Percentiles rank a stretch among this genome's conserved stretches.
phyloP scores from a whole-genome alignment of 1,139 yeast genomes.

The Suhomyces terraborum region DNA sequence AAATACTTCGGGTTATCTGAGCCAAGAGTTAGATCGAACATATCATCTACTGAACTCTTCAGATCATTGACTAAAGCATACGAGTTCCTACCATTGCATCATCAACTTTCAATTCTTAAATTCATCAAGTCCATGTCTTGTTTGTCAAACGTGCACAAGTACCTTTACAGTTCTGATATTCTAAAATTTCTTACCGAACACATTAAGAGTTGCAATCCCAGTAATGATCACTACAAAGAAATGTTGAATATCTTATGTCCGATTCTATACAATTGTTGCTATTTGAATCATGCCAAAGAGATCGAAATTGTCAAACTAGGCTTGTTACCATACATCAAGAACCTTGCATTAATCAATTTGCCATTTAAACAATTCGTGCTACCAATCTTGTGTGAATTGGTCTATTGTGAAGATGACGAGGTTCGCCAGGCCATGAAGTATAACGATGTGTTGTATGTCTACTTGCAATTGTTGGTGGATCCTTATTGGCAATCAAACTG shows the following conservation, averaged over 20 bases:
- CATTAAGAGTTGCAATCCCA: constrained; percentile 33
- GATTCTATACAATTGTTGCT: constrained; percentile 56
- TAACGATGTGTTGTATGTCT: constrained; percentile 46
- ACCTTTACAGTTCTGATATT: constrained; percentile 44
- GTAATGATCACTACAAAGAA: constrained; percentile 39
- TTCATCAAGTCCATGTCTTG: constrained; percentile 48
- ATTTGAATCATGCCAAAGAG: constrained; percentile 55
- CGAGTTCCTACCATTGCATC: constrained; percentile 30
- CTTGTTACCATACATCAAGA: constrained; percentile 52
- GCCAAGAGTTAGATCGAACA: constrained; percentile 40
- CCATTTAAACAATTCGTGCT: constrained; percentile 63
- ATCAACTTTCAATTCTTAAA: constrained; percentile 43
- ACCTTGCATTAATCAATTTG: constrained; percentile 46
- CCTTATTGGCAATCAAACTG: constrained; percentile 75
- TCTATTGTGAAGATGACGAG: constrained; percentile 43
- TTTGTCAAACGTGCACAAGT: constrained; percentile 36
- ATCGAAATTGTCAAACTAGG: constrained; percentile 56
- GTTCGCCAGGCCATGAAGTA: constrained; percentile 43
- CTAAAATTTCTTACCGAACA: constrained; percentile 40
- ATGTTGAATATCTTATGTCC: constrained; percentile 47
- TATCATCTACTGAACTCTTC: constrained; percentile 47
- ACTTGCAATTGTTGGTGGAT: constrained; percentile 52
- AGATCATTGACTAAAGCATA: constrained; percentile 46
- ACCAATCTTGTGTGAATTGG: constrained; percentile 66
- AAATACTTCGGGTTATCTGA: constrained; percentile 48